These are phyloP conservation scores for Podospora conica DNA, from an alignment of 495 filamentous ascomycete genomes.

Conservation along the genomic window DNA sequence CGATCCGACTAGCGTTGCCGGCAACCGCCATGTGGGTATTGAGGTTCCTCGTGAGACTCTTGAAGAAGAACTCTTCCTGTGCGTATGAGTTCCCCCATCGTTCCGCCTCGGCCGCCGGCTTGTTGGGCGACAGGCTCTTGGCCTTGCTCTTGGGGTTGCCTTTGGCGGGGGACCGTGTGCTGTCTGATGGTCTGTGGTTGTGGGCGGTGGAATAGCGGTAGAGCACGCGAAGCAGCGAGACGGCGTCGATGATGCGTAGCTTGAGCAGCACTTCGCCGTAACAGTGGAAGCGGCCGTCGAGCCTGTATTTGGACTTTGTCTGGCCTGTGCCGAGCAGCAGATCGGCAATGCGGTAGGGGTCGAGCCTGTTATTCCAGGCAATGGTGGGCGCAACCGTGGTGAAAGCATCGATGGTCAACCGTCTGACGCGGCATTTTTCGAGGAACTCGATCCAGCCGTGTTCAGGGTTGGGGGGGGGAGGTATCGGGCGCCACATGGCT, in stretches of 20 bases:
- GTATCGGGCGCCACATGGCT: slow-evolving; percentile 15
- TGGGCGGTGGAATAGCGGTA: slow-evolving; percentile 54
- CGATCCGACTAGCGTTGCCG: slow-evolving; percentile 32
- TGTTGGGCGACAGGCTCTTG: slow-evolving; percentile 1
- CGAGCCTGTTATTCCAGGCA: slow-evolving; percentile 38
- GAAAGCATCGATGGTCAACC: slow-evolving; percentile 44
- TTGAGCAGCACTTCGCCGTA: slow-evolving; percentile 60
- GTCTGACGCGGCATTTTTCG: slow-evolving; percentile 35
- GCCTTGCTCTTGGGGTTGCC: slow-evolving; percentile 9
- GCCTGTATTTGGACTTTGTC: slow-evolving; percentile 37
- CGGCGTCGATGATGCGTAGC: slow-evolving; percentile 45
- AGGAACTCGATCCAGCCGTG: slow-evolving; percentile 47
- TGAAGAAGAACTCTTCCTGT: slow-evolving; percentile 47
- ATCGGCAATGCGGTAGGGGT: slow-evolving; percentile 47
- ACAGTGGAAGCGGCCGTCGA: slow-evolving; percentile 58
- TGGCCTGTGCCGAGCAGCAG: slow-evolving; percentile 51
- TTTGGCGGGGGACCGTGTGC: slow-evolving; percentile 14
- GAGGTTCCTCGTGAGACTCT: slow-evolving; percentile 43
- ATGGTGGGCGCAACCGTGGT: slow-evolving; percentile 36
- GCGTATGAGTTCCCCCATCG: slow-evolving; percentile 46
- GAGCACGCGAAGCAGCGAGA: slow-evolving; percentile 52
- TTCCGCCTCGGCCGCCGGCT: slow-evolving; percentile 14
- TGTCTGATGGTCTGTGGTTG: slow-evolving; percentile 7
- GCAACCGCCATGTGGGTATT: slow-evolving; percentile 28
- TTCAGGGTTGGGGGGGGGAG: slow-evolving; percentile 17